These are phyloP conservation scores for Trichocomaceae sp. DNA, from an alignment of 2,329 filamentous ascomycete species.

Conservation along the genomic window DNA sequence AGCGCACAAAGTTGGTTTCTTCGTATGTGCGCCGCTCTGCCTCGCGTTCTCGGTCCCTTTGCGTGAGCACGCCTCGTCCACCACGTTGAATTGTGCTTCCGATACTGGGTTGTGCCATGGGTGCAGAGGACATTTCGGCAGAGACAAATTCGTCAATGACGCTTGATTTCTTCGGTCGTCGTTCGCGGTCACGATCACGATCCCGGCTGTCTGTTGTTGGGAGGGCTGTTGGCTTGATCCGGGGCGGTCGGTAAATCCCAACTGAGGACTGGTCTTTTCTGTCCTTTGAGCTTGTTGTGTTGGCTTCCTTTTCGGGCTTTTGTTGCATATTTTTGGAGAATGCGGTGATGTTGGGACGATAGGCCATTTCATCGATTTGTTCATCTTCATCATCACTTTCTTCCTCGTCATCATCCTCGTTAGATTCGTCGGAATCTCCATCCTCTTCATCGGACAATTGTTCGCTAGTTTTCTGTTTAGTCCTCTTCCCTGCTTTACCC, in stretches of 20 bases:
- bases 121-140: conserved; percentile 74
- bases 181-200: conserved; percentile 49
- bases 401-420: conserved; percentile 22
- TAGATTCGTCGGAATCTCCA: conserved; percentile 40
- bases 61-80: conserved; percentile 72
- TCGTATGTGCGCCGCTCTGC: conserved; percentile 78
- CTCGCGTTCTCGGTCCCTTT: conserved; percentile 68
- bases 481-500: conserved; percentile 21
- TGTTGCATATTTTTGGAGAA: conserved; percentile 36
- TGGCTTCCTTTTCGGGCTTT: conserved; percentile 19
- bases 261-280: conserved; percentile 36
- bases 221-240: conserved; percentile 80
- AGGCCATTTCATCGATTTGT: conserved; percentile 54
- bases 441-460: conserved; percentile 46
- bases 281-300: conserved; percentile 11
- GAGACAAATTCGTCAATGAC: conserved; percentile 89
- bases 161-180: conserved; percentile 63
- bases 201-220: conserved; percentile 52
- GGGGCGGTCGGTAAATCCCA: conserved; percentile 82
- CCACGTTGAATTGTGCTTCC: conserved; percentile 78
- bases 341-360: conserved; percentile 54
- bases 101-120: conserved; percentile 79
- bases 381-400: conserved; percentile 30
- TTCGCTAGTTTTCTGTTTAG: conserved; percentile 24
- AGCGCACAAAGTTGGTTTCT: conserved; percentile 81